Conservation (phyloP, 2,329 filamentous ascomycete species). For the Colletotrichum graminicola region DNA sequence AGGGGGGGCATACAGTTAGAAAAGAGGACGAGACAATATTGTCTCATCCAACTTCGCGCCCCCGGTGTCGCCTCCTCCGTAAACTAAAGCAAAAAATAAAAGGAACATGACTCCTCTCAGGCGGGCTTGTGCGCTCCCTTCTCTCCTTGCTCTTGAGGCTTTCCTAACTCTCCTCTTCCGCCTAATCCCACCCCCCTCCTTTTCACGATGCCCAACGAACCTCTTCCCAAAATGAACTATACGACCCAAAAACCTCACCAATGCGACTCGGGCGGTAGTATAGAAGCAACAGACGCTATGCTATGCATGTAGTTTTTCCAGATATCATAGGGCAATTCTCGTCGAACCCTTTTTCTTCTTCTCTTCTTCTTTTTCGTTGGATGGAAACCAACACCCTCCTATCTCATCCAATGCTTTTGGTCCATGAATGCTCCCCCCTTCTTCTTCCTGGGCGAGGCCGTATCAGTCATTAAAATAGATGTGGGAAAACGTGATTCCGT, state of each 20-base stretch:
- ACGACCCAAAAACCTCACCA: constrained; percentile 12
- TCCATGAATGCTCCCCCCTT: constrained; percentile 8
- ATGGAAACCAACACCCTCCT: constrained; percentile 3
- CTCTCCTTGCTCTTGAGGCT: too few relatives aligned
- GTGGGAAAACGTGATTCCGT: constrained; percentile 2
- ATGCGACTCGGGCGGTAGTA: constrained; percentile 30
- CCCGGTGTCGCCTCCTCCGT: not conserved
- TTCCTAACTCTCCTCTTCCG: not conserved
- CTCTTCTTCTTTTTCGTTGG: not conserved
- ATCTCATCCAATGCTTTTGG: constrained; percentile 23
- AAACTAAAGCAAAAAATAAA: not conserved
- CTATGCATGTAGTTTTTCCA: constrained; percentile 36
- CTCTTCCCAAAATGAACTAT: not conserved
- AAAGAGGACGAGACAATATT: not conserved
- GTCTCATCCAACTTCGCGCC: not conserved
- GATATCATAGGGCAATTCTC: constrained; percentile 19
- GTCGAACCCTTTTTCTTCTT: not conserved
- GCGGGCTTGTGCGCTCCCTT: not conserved
- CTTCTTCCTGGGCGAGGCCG: constrained; percentile 31
- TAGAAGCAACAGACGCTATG: constrained; percentile 41
- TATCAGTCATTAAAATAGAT: constrained; percentile 34
- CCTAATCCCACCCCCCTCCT: not conserved
- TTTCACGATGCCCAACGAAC: not conserved
- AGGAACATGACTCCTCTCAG: not conserved
- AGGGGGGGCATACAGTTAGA: not conserved